Evolutionary conservation across 2,329 filamentous ascomycete species (phyloP).

Genomic region (Trichoderma sp.): DNA sequence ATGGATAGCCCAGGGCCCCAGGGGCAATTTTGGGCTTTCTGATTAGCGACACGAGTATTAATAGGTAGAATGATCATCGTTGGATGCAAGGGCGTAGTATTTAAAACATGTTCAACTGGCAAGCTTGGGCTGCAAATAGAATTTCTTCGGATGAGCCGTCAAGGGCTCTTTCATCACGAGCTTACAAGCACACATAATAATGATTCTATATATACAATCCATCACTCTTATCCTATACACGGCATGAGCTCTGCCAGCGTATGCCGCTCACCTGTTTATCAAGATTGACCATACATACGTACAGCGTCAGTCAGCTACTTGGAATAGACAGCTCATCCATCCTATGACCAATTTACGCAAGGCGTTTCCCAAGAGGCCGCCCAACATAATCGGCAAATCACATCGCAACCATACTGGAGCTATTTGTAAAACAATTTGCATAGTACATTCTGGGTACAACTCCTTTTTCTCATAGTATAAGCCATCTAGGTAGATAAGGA

Average conservation of each 20-base stretch:
- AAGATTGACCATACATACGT: background rate
- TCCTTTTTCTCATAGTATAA: background rate
- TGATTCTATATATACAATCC: background rate
- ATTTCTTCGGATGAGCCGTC: background rate
- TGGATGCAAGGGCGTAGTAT: background rate
- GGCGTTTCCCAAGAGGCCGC: background rate
- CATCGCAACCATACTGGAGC: background rate
- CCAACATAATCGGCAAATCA: background rate
- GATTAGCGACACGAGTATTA: background rate
- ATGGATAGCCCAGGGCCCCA: background rate
- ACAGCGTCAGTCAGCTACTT: background rate
- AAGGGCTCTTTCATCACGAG: background rate
- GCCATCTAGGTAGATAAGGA: background rate
- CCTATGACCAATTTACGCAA: background rate
- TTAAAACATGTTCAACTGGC: background rate
- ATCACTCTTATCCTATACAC: background rate
- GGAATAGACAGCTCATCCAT: background rate
- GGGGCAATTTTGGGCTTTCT: background rate
- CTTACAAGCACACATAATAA: background rate
- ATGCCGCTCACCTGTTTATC: background rate
- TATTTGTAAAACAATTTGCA: conserved; percentile 12
- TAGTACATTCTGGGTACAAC: background rate
- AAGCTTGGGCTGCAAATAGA: background rate
- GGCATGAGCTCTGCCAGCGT: no score
- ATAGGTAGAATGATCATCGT: background rate